phyloP scores from a whole-genome alignment of 2,329 filamentous ascomycete species.

The Emergomyces pasteurianus region DNA sequence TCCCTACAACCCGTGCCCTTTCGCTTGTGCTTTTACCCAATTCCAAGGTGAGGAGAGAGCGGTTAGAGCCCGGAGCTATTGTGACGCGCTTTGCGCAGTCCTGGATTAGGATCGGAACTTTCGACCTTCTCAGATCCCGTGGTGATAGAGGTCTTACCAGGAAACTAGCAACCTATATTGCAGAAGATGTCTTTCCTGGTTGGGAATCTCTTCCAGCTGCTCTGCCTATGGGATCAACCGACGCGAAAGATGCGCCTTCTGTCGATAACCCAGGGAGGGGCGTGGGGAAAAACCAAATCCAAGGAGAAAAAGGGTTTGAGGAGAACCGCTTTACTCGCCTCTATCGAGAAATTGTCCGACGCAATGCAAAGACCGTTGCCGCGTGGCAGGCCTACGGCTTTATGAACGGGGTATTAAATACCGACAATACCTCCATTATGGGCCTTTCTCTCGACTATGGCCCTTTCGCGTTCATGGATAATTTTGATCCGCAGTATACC shows the following conservation, averaged over 20 bases:
- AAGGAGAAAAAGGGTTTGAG: constrained; percentile 55
- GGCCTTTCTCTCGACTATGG: constrained; percentile 90
- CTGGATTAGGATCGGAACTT: constrained; percentile 90
- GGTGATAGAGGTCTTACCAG: constrained; percentile 66
- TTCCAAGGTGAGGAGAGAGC: constrained; percentile 63
- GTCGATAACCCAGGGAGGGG: constrained; percentile 39
- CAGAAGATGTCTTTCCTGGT: constrained; percentile 74
- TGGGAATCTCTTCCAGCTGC: constrained; percentile 70
- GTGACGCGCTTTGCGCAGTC: constrained; percentile 82
- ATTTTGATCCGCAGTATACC: constrained; percentile 88
- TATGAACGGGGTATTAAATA: constrained; percentile 96
- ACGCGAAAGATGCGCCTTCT: constrained; percentile 26
- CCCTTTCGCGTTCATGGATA: constrained; percentile 94
- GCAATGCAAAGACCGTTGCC: constrained; percentile 80
- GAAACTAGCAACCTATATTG: constrained; percentile 67
- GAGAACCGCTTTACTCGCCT: constrained; percentile 82
- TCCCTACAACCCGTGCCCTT: constrained; percentile 77
- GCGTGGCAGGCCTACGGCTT: constrained; percentile 98
- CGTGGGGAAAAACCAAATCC: constrained; percentile 45
- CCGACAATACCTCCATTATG: constrained; percentile 87
- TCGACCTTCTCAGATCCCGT: constrained; percentile 76
- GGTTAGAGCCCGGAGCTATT: constrained; percentile 78
- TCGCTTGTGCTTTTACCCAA: constrained; percentile 67
- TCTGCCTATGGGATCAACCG: constrained; percentile 29
- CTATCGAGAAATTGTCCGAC: constrained; percentile 74